phyloP scores from a whole-genome alignment of 2,329 filamentous ascomycete species.

The Botrytis medusae region DNA sequence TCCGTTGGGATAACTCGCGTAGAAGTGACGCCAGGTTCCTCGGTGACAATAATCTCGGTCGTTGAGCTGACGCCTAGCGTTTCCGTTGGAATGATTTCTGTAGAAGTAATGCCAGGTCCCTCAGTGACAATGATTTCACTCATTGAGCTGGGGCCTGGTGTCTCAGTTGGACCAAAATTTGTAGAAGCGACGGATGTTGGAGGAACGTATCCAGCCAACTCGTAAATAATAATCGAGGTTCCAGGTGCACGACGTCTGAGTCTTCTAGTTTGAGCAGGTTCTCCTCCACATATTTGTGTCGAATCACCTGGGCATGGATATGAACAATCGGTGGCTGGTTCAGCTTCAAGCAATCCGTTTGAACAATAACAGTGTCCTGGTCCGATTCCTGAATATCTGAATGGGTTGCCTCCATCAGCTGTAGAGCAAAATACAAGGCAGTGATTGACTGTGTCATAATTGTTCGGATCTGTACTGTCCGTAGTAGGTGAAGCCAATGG shows the following conservation, averaged over 20 bases:
- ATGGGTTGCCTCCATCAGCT: not conserved
- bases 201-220: not conserved
- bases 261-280: not conserved
- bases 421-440: conserved; percentile 7
- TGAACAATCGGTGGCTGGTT: not conserved
- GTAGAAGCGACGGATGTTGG: not conserved
- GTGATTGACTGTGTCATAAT: not conserved
- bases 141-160: not conserved
- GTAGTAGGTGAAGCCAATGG: conserved; percentile 7
- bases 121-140: not conserved
- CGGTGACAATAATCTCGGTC: not conserved
- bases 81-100: not conserved
- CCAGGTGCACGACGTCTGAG: not conserved
- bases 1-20: not conserved
- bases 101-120: not conserved
- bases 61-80: not conserved
- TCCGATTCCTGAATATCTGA: conserved; percentile 6
- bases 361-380: conserved; percentile 19
- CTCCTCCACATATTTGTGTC: conserved; percentile 5
- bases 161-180: not conserved
- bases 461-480: not conserved
- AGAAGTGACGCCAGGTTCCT: not conserved
- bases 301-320: conserved; percentile 12
- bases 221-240: not conserved
- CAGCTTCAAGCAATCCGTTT: not conserved